phyloP scores from a whole-genome alignment of 1,139 yeast genomes.

The Blastobotrys elegans region DNA sequence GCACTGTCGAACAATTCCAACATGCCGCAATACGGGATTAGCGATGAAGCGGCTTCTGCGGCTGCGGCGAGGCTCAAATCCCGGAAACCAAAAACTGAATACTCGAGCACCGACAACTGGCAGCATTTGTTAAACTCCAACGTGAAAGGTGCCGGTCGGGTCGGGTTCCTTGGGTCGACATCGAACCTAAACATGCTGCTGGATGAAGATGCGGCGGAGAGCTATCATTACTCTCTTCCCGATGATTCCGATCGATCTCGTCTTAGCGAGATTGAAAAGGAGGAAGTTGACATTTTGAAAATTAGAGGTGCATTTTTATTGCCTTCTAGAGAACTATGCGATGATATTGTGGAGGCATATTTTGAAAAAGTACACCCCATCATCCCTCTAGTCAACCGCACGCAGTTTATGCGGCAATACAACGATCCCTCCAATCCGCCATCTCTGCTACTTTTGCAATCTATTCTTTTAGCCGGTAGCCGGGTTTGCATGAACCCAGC shows the following conservation, averaged over 20 bases:
- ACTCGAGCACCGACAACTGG: conserved; percentile 15
- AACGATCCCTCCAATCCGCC: conserved; percentile 62
- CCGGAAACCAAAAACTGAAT: conserved; percentile 10
- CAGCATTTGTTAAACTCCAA: conserved; percentile 19
- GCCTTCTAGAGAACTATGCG: conserved; percentile 58
- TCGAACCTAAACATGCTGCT: conserved; percentile 34
- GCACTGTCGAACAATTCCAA: conserved; percentile 8
- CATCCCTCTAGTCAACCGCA: conserved; percentile 66
- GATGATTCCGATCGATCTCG: conserved; percentile 29
- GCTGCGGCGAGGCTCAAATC: conserved; percentile 6
- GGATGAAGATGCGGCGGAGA: conserved; percentile 29
- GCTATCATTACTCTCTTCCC: conserved; percentile 35
- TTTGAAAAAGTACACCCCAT: conserved; percentile 66
- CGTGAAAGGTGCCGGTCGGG: conserved; percentile 25
- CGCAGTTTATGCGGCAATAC: conserved; percentile 54
- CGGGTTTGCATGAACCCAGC: conserved; percentile 56
- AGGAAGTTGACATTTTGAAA: conserved; percentile 63
- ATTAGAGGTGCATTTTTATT: conserved; percentile 66
- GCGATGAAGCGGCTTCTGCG: conserved; percentile 8
- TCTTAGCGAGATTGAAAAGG: conserved; percentile 47
- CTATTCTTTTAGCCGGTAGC: conserved; percentile 66
- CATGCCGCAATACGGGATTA: conserved; percentile 11
- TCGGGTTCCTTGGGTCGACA: conserved; percentile 32
- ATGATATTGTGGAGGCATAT: conserved; percentile 56
- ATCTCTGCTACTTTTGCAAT: conserved; percentile 61